Base-by-base conservation (phyloP, 2,329 filamentous ascomycete species). In the Pseudogymnoascus sp. region DNA sequence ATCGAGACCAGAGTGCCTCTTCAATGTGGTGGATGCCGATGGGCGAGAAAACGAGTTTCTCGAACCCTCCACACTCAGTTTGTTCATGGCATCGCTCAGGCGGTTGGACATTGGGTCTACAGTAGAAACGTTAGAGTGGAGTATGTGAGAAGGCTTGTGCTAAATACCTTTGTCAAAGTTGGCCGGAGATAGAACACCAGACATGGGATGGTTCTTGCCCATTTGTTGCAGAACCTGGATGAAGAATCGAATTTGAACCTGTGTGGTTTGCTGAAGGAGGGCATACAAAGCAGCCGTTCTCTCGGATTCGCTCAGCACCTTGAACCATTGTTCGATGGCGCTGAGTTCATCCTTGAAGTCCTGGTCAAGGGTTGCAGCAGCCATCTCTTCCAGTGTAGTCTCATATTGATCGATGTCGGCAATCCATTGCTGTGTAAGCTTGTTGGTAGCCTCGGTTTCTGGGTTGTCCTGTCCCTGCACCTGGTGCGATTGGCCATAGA, bases 331-430 rank as follows among this genome's bases (percentile, higher is more conserved):
- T 79, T 99, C 95, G 73, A 99, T 99, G 69, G 95, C 95, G 74
- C 92, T 97, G 65, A 99, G 84, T 77, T 99, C 95, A 77, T 97
- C 95, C 80, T 99, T 99, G 82, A 99, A 99, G 74, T 99, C 95
- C 79, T 99, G 95, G 74, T 99, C 95, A 62, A 97, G 81, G n/a
- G 95, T 97, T 29, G 95, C 95, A 33, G 93, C 93, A 47, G 95
- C 95, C 95, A 99, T 99, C 75, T 99, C 95, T 77, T 97, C 95
- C 72, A 99, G 78, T 1, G 95, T 99, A n/a, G 88, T 96, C 81
- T 99, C 95, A 72, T 97, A 97, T 76, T 97, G 93, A 74, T 99
- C 95, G 70, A 99, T 97, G 72, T 99, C 95, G 63, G 93, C 92
- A 71, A 99, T 93, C 95, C 95, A 99, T 77, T 99, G 93, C 79